Conservation (phyloP, 179 eudicot genomes). For the Silene noctiflora region DNA sequence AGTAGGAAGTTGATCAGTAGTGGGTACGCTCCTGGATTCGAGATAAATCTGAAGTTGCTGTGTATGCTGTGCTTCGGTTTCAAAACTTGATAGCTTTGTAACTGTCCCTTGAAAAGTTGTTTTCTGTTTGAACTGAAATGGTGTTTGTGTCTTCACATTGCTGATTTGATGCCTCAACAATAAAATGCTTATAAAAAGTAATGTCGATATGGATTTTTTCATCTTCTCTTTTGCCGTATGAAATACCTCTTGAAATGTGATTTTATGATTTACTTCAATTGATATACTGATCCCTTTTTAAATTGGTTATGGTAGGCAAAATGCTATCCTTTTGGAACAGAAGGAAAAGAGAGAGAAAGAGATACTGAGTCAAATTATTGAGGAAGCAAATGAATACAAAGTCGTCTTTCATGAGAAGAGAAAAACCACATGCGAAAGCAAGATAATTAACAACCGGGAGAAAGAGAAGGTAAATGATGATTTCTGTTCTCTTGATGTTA, state of each 20-base stretch:
- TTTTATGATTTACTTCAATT: background rate
- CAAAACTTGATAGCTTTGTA: background rate
- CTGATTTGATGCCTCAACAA: background rate
- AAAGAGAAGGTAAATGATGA: slow-evolving; percentile 47
- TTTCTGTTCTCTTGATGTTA: background rate
- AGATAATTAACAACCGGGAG: slow-evolving; percentile 47
- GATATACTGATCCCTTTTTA: background rate
- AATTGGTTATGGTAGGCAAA: slow-evolving; percentile 35
- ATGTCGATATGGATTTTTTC: background rate
- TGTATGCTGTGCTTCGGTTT: background rate
- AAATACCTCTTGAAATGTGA: background rate
- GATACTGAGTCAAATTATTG: slow-evolving; percentile 44
- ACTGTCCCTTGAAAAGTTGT: background rate
- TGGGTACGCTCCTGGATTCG: background rate
- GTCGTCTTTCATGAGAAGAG: slow-evolving; percentile 49
- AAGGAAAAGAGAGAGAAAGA: slow-evolving; percentile 63
- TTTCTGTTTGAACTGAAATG: too few relatives aligned
- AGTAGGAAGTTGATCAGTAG: background rate
- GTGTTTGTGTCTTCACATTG: background rate
- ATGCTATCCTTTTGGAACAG: slow-evolving; percentile 53
- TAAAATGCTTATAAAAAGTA: background rate
- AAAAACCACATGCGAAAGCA: slow-evolving; percentile 47
- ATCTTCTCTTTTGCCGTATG: too few relatives aligned
- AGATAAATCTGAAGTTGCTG: background rate
- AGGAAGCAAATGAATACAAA: slow-evolving; percentile 56